Conservation (phyloP, 225 moss, liverwort and hornwort genomes). For the Polytrichum formosum region DNA sequence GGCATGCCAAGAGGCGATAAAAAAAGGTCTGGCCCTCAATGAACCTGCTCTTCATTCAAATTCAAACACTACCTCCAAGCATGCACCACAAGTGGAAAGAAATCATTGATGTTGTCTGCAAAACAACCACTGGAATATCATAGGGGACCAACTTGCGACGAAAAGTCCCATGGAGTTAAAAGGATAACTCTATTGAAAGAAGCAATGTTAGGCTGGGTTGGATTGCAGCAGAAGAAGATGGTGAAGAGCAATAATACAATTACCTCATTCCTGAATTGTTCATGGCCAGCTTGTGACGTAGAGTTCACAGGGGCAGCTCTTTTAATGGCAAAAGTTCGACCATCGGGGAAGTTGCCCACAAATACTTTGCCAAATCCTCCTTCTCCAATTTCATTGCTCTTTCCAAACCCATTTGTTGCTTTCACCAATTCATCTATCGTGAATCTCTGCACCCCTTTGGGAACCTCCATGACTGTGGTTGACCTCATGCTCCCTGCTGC, state of each 20-base stretch:
- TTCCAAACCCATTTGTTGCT: slow-evolving; percentile 40
- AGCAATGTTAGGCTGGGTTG: neutral
- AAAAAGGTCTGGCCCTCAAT: too few species aligned
- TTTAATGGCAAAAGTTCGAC: slow-evolving; percentile 42
- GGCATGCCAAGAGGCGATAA: too few species aligned
- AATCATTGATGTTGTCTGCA: too few species aligned
- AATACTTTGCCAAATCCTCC: slow-evolving; percentile 56
- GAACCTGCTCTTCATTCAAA: too few species aligned
- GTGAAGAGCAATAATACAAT: neutral
- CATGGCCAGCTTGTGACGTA: slow-evolving; percentile 14
- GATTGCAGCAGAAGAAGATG: neutral
- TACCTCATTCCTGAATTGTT: slow-evolving; percentile 53
- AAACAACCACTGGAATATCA: too few species aligned
- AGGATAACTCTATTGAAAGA: too few species aligned
- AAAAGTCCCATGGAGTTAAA: too few species aligned
- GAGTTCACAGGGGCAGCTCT: slow-evolving; percentile 22
- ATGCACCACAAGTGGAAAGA: too few species aligned
- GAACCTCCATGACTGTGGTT: slow-evolving; percentile 26
- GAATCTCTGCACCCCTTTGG: slow-evolving; percentile 37
- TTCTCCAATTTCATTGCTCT: slow-evolving; percentile 33
- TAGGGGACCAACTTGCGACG: too few species aligned
- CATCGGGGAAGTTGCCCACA: slow-evolving; percentile 43
- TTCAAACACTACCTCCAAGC: too few species aligned
- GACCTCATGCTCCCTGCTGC: slow-evolving; percentile 19
- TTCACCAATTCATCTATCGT: slow-evolving; percentile 27